Conservation (phyloP, 179 eudicot species). For the Pouteria campechiana region DNA sequence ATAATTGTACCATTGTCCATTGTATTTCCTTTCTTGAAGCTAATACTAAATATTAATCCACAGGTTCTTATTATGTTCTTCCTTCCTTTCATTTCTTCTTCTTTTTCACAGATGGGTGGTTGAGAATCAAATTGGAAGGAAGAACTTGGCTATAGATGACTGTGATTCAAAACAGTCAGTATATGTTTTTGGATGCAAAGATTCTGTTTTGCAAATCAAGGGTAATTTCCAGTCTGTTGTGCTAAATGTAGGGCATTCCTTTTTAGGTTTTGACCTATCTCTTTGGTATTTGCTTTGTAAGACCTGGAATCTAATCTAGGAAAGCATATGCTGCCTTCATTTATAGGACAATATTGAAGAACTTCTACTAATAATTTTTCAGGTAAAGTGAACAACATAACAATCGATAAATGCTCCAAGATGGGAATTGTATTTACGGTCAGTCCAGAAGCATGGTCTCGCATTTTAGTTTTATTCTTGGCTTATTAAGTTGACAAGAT, state of each 20-base stretch:
- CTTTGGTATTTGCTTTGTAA: too few relatives aligned
- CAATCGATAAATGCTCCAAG: constrained; percentile 88
- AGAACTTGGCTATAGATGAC: constrained; percentile 62
- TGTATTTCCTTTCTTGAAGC: too few relatives aligned
- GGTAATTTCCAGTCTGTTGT: constrained; percentile 21
- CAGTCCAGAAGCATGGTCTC: constrained; percentile 11
- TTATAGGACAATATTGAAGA: not conserved
- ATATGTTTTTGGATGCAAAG: constrained; percentile 78
- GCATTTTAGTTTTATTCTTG: too few relatives aligned
- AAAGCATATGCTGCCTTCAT: not conserved
- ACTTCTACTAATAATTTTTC: constrained; percentile 10
- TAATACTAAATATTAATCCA: too few relatives aligned
- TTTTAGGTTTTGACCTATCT: too few relatives aligned
- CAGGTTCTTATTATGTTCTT: too few relatives aligned
- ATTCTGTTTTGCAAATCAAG: constrained; percentile 75
- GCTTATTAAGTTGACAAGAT: too few relatives aligned
- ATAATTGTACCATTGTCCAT: too few relatives aligned
- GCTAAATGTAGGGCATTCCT: too few relatives aligned
- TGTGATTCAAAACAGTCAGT: constrained; percentile 87
- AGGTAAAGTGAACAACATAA: constrained; percentile 97
- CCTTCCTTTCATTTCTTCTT: too few relatives aligned
- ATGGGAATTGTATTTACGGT: constrained; percentile 90
- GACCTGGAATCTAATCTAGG: not conserved
- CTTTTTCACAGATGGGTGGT: constrained; percentile 66
- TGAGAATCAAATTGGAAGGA: constrained; percentile 75